Base-by-base conservation (phyloP, 2,329 filamentous ascomycete genomes). In the Didymosphaeria variabile region DNA sequence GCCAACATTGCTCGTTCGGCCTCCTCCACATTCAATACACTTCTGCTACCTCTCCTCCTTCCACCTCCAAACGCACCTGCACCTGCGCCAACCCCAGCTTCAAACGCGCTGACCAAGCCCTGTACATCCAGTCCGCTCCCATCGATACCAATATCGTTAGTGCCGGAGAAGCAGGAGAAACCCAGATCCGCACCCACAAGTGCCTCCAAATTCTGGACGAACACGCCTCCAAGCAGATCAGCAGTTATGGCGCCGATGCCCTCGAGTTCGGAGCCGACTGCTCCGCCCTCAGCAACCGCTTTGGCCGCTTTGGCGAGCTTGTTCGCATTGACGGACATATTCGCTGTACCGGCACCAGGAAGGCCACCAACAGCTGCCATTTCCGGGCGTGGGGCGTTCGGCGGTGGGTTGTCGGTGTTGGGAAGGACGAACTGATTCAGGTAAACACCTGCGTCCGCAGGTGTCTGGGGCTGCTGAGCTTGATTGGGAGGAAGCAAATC, bases 391-490 rank as follows among this genome's bases (percentile, higher is more conserved):
- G 74, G 67, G n/a, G 72, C 70, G 50, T 71, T 75, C 1, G 71
- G 70, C 5, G 73, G 65, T 10, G 72, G 74, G 51, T 72, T 74
- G 56, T 77, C 75, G 2, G 74, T 76, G n/a, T 68, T 70, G 0
- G 75, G 75, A 13, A 77, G 66, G 8, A 77, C 74, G 56, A 77
- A 77, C 50, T 77, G 75, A 26, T 77, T 77, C 0, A 77, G 63
- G 23, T 77, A 77, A 5, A 69, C 66, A 53, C 71, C 72, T 29
- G 74, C 73, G 56, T 77, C 74, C 2, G 71, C 70, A 5, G 74
- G 73, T 36, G 74, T 74, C 54, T 77, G 73, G 29, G 64, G 67
- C 51, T 72, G 71, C 32, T 65, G 64, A 0, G 63, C 62, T 32
- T 57, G 58, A 34, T 68, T 67, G 0, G 64, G 61, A 17, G 62